Conservation (phyloP, 2,329 filamentous ascomycete species). For the Diplodia seriata region DNA sequence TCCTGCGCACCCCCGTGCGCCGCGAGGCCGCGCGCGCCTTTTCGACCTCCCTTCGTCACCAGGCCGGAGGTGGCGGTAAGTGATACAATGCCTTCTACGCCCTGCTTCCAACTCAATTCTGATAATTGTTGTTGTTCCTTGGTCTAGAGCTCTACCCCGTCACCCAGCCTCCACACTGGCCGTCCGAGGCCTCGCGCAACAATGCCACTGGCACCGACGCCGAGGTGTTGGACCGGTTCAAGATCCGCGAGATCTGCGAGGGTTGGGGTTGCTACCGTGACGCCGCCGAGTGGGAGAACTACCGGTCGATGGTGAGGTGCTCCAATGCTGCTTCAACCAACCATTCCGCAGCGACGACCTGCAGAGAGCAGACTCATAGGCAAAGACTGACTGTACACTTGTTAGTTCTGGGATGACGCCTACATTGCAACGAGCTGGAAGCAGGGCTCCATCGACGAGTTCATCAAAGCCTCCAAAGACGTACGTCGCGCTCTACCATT, state of each 20-base stretch:
- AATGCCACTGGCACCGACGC: constrained; percentile 55
- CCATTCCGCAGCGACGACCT: neutral
- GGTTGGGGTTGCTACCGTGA: constrained; percentile 63
- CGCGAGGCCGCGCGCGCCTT: constrained; percentile 24
- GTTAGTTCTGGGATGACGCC: constrained; percentile 20
- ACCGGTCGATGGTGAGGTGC: constrained; percentile 53
- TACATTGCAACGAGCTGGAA: constrained; percentile 49
- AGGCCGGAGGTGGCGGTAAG: constrained; percentile 20
- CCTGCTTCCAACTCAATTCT: neutral
- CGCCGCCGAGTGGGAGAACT: constrained; percentile 62
- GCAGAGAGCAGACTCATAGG: neutral
- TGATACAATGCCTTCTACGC: neutral
- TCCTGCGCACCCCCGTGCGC: neutral
- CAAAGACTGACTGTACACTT: no score
- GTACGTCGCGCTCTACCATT: constrained; percentile 36
- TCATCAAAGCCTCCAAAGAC: constrained; percentile 36
- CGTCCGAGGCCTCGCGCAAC: constrained; percentile 32
- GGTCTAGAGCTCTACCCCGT: constrained; percentile 16
- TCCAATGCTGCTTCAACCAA: neutral
- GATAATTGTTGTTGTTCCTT: neutral
- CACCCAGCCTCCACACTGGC: constrained; percentile 25
- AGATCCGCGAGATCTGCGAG: constrained; percentile 60
- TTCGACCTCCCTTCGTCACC: constrained; percentile 17
- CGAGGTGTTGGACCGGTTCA: constrained; percentile 55
- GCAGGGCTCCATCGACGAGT: constrained; percentile 41